Evolutionary conservation across 2,329 filamentous ascomycete species (phyloP).

Genomic region (Pseudogymnoascus sp.): DNA sequence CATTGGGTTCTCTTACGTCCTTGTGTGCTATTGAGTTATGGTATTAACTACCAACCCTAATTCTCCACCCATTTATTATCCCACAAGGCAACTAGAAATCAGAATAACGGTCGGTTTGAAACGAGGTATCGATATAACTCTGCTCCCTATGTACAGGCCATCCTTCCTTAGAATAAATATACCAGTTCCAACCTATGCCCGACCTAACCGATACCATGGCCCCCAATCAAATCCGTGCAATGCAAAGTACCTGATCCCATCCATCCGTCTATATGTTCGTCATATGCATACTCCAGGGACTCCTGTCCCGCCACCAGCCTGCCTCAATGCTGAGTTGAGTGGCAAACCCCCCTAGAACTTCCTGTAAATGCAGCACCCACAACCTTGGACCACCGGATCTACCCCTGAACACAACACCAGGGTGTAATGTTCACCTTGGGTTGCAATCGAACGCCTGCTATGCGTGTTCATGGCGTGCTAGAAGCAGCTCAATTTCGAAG

Average conservation of each 20-base stretch:
- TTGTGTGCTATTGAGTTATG: not conserved
- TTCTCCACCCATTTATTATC: constrained; percentile 6
- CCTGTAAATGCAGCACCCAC: not conserved
- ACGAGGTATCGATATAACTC: constrained; percentile 1
- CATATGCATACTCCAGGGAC: not conserved
- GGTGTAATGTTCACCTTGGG: not conserved
- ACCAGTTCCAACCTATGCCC: not conserved
- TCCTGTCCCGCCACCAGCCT: not conserved
- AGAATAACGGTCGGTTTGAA: not conserved
- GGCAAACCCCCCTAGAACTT: not conserved
- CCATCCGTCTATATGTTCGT: not conserved
- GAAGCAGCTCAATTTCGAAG: not conserved
- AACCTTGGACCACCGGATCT: not conserved
- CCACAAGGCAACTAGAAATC: constrained; percentile 1
- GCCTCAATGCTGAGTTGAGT: not conserved
- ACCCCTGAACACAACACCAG: not conserved
- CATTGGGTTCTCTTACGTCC: not conserved
- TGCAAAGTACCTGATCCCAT: not conserved
- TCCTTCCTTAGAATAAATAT: not conserved
- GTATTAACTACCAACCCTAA: not conserved
- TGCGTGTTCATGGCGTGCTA: not conserved
- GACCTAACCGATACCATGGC: not conserved
- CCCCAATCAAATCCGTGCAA: not conserved
- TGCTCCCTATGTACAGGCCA: constrained; percentile 4
- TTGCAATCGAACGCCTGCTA: not conserved